phyloP scores from a whole-genome alignment of 2,329 filamentous ascomycete species.

The Aspergillus sp. region DNA sequence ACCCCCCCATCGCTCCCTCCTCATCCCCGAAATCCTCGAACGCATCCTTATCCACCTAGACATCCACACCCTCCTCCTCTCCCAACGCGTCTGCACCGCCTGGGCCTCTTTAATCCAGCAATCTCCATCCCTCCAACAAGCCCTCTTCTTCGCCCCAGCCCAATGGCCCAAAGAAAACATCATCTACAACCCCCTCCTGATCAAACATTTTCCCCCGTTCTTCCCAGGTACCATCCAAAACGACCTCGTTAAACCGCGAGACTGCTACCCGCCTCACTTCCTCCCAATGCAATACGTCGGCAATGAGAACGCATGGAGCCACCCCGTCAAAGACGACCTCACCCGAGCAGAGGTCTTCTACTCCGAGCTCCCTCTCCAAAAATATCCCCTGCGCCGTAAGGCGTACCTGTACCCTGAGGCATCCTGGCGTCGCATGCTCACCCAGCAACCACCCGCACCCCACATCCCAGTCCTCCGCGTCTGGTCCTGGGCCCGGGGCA shows the following conservation, averaged over 20 bases:
- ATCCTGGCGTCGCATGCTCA: conserved; percentile 2
- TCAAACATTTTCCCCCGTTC: neutral
- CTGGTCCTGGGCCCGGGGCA: neutral
- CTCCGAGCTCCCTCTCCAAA: neutral
- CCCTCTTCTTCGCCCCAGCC: neutral
- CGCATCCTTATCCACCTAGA: neutral
- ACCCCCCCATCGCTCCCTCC: neutral
- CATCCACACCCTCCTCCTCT: neutral
- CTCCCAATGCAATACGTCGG: no score
- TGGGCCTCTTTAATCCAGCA: neutral
- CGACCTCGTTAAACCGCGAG: no score
- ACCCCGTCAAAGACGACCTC: neutral
- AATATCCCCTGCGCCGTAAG: neutral
- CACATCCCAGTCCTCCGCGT: neutral
- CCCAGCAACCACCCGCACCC: neutral
- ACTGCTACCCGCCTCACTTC: no score
- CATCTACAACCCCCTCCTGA: neutral
- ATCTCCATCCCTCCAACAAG: neutral
- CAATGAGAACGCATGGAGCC: neutral
- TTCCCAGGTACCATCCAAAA: neutral
- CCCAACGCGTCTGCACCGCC: neutral
- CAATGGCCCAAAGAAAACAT: neutral
- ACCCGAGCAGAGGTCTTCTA: neutral
- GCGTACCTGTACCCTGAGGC: neutral
- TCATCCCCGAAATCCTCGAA: conserved; percentile 1